phyloP scores from a whole-genome alignment of 192 early-diverging fungal species.

The Backusella luteola region DNA sequence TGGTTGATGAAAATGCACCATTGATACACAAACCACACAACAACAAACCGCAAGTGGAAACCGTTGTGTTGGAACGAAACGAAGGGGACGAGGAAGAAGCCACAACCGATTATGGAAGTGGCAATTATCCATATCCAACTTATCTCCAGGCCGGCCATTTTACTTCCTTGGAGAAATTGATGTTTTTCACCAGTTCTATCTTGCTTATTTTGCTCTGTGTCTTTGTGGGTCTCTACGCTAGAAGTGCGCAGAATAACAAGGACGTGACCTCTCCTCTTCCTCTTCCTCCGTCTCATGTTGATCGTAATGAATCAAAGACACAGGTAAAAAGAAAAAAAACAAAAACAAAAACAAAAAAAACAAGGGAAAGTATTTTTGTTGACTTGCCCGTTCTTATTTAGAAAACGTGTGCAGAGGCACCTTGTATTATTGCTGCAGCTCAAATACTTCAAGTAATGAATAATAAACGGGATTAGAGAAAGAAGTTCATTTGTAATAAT shows the following conservation, averaged over 20 bases:
- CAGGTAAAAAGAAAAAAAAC: not conserved
- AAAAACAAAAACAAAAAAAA: no score
- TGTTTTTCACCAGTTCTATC: constrained; percentile 30
- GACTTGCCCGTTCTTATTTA: not conserved
- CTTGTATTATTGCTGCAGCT: constrained; percentile 61
- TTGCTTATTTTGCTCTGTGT: constrained; percentile 28
- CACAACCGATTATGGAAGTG: constrained; percentile 24
- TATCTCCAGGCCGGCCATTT: constrained; percentile 33
- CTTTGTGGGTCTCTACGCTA: constrained; percentile 34
- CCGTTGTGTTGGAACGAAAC: not conserved
- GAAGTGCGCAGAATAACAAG: constrained; percentile 18
- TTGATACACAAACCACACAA: not conserved
- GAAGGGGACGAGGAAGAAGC: constrained; percentile 9
- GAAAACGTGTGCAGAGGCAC: constrained; percentile 43
- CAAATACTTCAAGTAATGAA: constrained; percentile 43
- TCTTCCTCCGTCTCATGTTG: not conserved
- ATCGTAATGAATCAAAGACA: constrained; percentile 12
- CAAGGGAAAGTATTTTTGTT: not conserved
- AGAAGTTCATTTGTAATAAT: not conserved
- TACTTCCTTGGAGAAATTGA: constrained; percentile 32
- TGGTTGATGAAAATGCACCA: constrained; percentile 7
- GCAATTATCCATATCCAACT: constrained; percentile 26
- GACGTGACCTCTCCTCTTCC: not conserved
- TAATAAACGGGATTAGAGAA: not conserved
- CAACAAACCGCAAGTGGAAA: not conserved